phyloP scores from a whole-genome alignment of 192 early-diverging fungal genomes.

The Backusella liffmaniae region DNA sequence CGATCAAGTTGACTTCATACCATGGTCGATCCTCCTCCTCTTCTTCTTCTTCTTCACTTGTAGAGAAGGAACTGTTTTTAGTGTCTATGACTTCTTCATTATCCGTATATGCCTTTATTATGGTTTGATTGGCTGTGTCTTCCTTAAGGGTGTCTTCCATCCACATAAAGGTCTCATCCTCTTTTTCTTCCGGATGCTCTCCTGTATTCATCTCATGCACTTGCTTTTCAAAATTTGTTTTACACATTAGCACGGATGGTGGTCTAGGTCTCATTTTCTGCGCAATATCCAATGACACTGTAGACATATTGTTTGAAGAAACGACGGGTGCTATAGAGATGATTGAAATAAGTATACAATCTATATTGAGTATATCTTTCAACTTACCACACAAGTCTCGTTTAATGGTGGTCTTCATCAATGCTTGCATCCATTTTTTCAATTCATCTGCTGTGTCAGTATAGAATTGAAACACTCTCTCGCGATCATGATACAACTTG shows the following conservation, averaged over 20 bases:
- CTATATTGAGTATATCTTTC: background rate
- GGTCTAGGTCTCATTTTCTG: conserved; percentile 44
- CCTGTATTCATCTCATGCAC: background rate
- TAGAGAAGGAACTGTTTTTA: background rate
- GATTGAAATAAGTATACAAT: background rate
- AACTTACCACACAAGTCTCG: conserved; percentile 38
- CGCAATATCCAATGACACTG: conserved; percentile 50
- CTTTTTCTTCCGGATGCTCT: background rate
- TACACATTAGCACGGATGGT: conserved; percentile 1
- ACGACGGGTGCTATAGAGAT: conserved; percentile 47
- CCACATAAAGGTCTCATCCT: background rate
- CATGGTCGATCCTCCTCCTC: background rate
- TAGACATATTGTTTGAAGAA: conserved; percentile 56
- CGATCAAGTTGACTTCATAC: background rate
- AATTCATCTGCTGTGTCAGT: conserved; percentile 46
- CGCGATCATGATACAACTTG: conserved; percentile 51
- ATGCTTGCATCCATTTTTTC: conserved; percentile 54
- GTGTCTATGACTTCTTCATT: background rate
- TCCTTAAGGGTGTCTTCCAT: background rate
- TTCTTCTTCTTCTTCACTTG: background rate
- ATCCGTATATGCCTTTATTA: background rate
- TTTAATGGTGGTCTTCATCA: conserved; percentile 62
- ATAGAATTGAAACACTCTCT: conserved; percentile 54
- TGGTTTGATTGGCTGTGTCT: background rate
- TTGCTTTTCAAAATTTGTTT: background rate